phyloP scores from a whole-genome alignment of 1,139 yeast species.

The Kluyveromyces marxianus region DNA sequence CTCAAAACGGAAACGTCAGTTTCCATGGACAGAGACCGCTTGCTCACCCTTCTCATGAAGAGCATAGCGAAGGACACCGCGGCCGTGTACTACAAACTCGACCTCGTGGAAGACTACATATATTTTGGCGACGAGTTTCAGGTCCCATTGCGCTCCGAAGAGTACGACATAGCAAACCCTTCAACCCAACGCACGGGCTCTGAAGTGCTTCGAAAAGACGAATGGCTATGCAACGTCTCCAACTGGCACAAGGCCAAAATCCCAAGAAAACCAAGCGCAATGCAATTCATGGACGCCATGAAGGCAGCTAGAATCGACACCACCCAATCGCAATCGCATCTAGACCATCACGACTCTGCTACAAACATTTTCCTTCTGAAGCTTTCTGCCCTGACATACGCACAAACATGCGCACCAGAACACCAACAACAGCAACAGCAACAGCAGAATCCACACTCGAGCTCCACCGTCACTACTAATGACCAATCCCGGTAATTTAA shows the following conservation, averaged over 20 bases:
- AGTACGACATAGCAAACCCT: neutral
- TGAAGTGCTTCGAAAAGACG: conserved; percentile 9
- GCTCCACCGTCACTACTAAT: no score
- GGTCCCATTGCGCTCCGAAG: conserved; percentile 11
- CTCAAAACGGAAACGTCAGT: conserved; percentile 11
- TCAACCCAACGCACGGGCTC: neutral
- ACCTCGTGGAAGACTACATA: conserved; percentile 22
- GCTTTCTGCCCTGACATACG: neutral
- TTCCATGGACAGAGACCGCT: conserved; percentile 18
- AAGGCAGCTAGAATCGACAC: conserved; percentile 11
- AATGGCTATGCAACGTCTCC: conserved; percentile 20
- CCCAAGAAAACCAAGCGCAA: conserved; percentile 9
- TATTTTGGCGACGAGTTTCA: conserved; percentile 23
- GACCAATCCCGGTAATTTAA: no score
- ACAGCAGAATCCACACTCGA: no score
- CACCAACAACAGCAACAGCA: no score
- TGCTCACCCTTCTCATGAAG: conserved; percentile 23
- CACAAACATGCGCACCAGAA: neutral
- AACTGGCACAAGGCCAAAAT: conserved; percentile 14
- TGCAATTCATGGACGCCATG: conserved; percentile 18
- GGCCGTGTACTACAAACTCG: conserved; percentile 22
- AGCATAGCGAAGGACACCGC: conserved; percentile 23
- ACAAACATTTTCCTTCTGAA: conserved; percentile 4
- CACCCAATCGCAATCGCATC: neutral
- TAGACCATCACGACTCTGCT: neutral